phyloP scores from a whole-genome alignment of 306 rosid genomes.

The Sphenostylis stenocarpa region DNA sequence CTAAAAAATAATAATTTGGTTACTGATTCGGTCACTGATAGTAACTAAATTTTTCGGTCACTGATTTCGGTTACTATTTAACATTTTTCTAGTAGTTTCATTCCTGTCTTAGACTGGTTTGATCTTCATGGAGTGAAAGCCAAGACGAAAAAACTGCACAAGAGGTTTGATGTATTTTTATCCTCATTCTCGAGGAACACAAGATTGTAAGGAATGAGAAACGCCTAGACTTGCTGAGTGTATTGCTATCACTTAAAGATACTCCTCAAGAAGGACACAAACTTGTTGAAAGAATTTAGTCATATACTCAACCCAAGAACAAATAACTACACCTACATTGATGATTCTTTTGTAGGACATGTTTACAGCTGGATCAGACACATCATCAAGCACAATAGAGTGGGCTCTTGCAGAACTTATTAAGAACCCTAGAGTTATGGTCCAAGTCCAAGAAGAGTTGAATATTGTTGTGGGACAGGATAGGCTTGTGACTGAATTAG shows the following conservation, averaged over 20 bases:
- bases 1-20: too few species aligned
- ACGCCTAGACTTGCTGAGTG: conserved; percentile 55
- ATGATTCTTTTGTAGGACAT: conserved; percentile 36
- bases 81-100: too few species aligned
- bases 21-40: too few species aligned
- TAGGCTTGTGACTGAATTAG: conserved; percentile 52
- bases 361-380: conserved; percentile 70
- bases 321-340: neutral
- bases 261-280: conserved; percentile 36
- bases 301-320: neutral
- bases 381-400: neutral
- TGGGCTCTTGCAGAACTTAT: neutral
- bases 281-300: conserved; percentile 38
- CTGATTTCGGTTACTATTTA: too few species aligned
- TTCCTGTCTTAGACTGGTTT: conserved; percentile 63
- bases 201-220: conserved; percentile 20
- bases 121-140: conserved; percentile 65
- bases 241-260: conserved; percentile 51
- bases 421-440: neutral
- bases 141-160: conserved; percentile 64
- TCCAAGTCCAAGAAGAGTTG: neutral
- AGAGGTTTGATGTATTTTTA: conserved; percentile 64
- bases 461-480: conserved; percentile 29
- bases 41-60: too few species aligned
- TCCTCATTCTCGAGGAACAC: conserved; percentile 58